Base-by-base conservation (phyloP, 2,329 filamentous ascomycete species). In the Chalaropsis ovoidea region DNA sequence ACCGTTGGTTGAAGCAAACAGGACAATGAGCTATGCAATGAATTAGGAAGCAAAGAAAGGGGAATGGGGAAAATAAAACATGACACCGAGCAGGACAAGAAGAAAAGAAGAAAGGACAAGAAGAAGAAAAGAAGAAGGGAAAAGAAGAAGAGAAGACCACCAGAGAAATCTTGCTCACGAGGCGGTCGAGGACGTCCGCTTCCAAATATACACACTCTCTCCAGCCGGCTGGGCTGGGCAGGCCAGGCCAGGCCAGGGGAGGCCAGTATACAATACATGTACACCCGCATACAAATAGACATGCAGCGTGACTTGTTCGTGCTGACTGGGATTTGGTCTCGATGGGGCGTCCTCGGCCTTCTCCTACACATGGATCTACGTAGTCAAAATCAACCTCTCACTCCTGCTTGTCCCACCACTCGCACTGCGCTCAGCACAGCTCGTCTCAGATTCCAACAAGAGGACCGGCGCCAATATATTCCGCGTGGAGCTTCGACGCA, bases 101-200 rank as follows among this genome's bases (percentile, higher is more conserved):
- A 42, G 52, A 62, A 42, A 45, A 45, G 61, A 54, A 39, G 60
- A 43, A 62, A 42, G 45, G 24, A 24, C 11, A 27, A 24, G 17
- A n/a, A 52, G n/a, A 24, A 56, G 17, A 31, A 61, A 62, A 62
- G 22, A 47, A 41, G 58, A 65, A 56, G 43, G 41, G 45, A 31
- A 47, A 27, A 61, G 27, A 62, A 42, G 52, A 62, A 42, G 49
- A 45, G 61, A 54, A 39, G 60, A 43, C n/a, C n/a, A n/a, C n/a
- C n/a, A 62, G 24, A 19, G 7, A 45, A 13, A 41, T 56, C 27
- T 58, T 22, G 31, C 62, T 27, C 39, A 35, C n/a, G 35, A 19
- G 61, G n/a, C 39, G n/a, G 61, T 19, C 8, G 47, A 19, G 47
- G 47, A 22, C n/a, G 47, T n/a, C 19, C n/a, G n/a, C 5, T 49